Percentiles rank a stretch among this genome's conserved stretches.
Evolutionary conservation across 805 yeast genomes (phyloP).

Genomic region (Ogataea corticis): DNA sequence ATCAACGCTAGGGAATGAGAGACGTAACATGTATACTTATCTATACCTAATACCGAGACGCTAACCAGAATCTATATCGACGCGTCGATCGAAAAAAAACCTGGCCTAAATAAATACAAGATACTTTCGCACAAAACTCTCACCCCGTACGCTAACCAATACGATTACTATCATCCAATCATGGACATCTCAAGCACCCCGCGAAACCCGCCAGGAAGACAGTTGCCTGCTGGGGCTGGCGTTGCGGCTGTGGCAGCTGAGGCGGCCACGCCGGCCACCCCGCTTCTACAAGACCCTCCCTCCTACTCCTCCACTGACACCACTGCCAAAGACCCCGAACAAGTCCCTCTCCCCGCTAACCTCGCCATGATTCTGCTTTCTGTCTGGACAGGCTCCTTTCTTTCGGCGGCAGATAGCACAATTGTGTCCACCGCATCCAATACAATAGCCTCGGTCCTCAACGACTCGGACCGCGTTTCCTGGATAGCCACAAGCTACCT

Average conservation of each 20-base stretch:
- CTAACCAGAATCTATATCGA: too few species aligned
- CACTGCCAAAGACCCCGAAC: conserved; percentile 6
- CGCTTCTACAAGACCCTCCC: background rate
- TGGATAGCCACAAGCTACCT: conserved; percentile 79
- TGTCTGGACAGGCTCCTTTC: conserved; percentile 46
- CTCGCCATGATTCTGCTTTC: conserved; percentile 28
- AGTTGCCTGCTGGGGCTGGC: too few species aligned
- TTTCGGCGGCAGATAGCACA: conserved; percentile 60
- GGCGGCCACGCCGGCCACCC: background rate
- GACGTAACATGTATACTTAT: too few species aligned
- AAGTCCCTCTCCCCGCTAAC: conserved; percentile 7
- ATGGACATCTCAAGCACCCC: background rate
- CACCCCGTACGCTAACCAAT: too few species aligned
- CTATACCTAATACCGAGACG: too few species aligned
- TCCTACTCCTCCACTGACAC: conserved; percentile 1
- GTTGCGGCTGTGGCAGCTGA: too few species aligned
- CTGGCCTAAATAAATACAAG: too few species aligned
- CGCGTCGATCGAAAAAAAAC: too few species aligned
- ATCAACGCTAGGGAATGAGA: conserved; percentile 37
- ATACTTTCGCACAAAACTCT: too few species aligned
- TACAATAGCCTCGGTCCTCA: conserved; percentile 58
- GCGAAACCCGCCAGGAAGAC: background rate
- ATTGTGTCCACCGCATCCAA: conserved; percentile 59
- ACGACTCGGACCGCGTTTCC: conserved; percentile 49
- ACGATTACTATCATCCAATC: too few species aligned